Conservation (phyloP, 345 rosid species). For the Firmiana major region DNA sequence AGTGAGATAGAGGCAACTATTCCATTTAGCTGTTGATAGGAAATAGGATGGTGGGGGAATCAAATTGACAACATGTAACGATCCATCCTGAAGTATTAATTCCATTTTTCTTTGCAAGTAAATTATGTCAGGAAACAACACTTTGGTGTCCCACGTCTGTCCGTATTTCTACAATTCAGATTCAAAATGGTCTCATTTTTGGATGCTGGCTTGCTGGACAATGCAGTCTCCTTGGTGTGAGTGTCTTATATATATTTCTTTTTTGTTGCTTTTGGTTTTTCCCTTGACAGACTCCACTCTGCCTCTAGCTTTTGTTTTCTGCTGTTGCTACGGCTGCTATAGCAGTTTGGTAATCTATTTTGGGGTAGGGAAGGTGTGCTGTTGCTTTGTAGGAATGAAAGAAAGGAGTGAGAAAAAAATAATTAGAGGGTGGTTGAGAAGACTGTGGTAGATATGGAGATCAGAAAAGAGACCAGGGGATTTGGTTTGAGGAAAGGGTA, state of each 20-base stretch:
- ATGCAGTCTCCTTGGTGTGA: not conserved
- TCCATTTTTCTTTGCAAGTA: not conserved
- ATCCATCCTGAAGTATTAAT: not conserved
- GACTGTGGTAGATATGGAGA: not conserved
- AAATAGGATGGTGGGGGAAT: not conserved
- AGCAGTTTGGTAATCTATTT: not conserved
- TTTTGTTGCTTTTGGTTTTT: not conserved
- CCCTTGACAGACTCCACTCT: not conserved
- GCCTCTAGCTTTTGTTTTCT: not conserved
- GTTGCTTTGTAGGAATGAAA: too few relatives aligned
- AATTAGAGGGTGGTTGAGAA: not conserved
- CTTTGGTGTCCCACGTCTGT: not conserved
- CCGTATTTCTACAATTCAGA: not conserved
- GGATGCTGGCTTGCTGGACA: not conserved
- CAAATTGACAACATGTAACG: not conserved
- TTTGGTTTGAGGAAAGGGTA: not conserved
- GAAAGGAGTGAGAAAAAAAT: too few relatives aligned
- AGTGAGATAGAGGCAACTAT: not conserved
- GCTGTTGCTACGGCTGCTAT: not conserved
- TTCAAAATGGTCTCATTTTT: not conserved
- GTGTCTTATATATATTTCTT: not conserved
- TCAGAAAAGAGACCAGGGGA: not conserved
- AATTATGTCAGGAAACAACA: not conserved
- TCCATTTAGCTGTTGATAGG: not conserved
- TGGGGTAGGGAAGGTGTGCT: too few relatives aligned